phyloP scores from a whole-genome alignment of 495 filamentous ascomycete genomes.

The Lophiotrema nucula region DNA sequence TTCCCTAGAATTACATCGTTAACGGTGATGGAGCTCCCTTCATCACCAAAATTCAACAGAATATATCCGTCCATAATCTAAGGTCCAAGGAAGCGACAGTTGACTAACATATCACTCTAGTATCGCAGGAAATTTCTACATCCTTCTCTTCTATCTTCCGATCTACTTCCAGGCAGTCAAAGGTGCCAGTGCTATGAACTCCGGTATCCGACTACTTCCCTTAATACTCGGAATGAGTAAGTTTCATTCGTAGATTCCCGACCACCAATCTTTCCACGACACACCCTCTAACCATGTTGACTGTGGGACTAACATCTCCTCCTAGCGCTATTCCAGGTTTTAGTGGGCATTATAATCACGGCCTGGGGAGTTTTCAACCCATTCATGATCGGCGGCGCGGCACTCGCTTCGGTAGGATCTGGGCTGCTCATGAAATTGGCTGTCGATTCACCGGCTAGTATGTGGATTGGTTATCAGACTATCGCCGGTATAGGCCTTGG shows the following conservation, averaged over 20 bases:
- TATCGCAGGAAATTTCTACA: constrained; percentile 15
- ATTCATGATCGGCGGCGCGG: constrained; percentile 19
- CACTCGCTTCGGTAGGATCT: constrained; percentile 16
- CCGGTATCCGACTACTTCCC: constrained; percentile 32
- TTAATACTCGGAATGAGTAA: constrained; percentile 13
- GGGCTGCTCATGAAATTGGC: constrained; percentile 30
- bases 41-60: no score
- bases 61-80: no score
- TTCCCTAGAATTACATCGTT: no score
- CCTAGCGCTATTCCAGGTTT: no score
- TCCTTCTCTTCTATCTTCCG: constrained; percentile 37
- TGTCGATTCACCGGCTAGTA: constrained; percentile 5
- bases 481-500: constrained; percentile 25
- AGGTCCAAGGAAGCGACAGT: no score
- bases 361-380: constrained; percentile 4
- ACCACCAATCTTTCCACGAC: no score
- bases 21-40: no score
- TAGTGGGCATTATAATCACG: no score
- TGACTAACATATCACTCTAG: no score
- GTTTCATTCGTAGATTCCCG: no score
- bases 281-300: no score
- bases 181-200: constrained; percentile 17
- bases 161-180: constrained; percentile 38
- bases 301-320: no score
- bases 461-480: constrained; percentile 35